Evolutionary conservation across 768 basidiomycete genomes (phyloP).

Genomic region (Russula sp.): DNA sequence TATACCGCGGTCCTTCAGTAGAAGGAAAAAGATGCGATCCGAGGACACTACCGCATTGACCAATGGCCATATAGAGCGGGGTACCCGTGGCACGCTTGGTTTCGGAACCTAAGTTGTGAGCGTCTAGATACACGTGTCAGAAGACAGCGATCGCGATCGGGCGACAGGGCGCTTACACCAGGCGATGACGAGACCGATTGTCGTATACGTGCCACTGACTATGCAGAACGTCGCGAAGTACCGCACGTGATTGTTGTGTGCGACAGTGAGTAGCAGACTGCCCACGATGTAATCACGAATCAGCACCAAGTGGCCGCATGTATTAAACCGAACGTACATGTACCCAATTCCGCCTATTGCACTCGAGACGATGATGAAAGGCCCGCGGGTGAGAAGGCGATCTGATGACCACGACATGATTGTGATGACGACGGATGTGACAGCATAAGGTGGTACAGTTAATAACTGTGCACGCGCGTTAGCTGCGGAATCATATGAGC

Average conservation of each 20-base stretch:
- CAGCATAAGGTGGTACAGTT: conserved; percentile 78
- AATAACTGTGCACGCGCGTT: conserved; percentile 63
- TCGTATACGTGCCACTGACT: conserved; percentile 69
- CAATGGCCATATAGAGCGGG: conserved; percentile 75
- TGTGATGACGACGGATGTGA: conserved; percentile 58
- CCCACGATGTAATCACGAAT: not conserved
- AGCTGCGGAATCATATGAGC: conserved; percentile 35
- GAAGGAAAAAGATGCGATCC: conserved; percentile 70
- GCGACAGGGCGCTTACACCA: conserved; percentile 52
- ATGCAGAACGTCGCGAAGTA: conserved; percentile 80
- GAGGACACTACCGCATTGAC: conserved; percentile 70
- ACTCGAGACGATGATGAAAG: conserved; percentile 42
- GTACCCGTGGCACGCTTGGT: conserved; percentile 72
- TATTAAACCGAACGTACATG: conserved; percentile 38
- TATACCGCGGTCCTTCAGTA: conserved; percentile 57
- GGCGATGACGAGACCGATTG: conserved; percentile 66
- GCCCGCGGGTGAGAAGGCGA: conserved; percentile 53
- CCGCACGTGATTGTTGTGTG: conserved; percentile 49
- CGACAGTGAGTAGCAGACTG: conserved; percentile 53
- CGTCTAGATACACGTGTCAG: conserved; percentile 36
- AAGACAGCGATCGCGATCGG: not conserved
- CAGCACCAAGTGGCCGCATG: not conserved
- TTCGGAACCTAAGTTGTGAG: conserved; percentile 74
- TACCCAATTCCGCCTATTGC: conserved; percentile 54
- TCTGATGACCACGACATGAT: conserved; percentile 58